Conservation (phyloP, 2,329 filamentous ascomycete genomes). For the Sarocladiaceae sp. region DNA sequence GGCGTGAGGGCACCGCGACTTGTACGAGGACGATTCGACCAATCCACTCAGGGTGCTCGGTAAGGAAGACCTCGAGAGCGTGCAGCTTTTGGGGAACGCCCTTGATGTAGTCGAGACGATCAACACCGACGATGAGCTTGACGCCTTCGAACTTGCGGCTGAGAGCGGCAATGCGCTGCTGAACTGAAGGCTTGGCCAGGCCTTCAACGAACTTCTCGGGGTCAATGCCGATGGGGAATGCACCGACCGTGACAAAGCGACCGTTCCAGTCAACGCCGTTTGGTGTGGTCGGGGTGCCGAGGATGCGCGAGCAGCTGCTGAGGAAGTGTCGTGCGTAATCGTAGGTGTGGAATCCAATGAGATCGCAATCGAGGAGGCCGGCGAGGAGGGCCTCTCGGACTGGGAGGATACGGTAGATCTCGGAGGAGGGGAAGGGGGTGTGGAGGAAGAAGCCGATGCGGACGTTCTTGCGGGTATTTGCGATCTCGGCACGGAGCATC, state of each 20-base stretch:
- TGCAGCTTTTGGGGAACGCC: conserved; percentile 97
- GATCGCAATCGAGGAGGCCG: conserved; percentile 85
- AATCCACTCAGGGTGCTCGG: conserved; percentile 96
- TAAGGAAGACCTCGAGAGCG: conserved; percentile 91
- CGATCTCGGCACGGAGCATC: conserved; percentile 89
- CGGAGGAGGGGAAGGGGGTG: conserved; percentile 92
- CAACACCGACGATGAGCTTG: conserved; percentile 93
- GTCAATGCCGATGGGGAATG: conserved; percentile 96
- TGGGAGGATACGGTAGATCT: conserved; percentile 93
- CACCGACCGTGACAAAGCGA: conserved; percentile 83
- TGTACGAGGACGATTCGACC: conserved; percentile 95
- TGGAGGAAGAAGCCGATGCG: conserved; percentile 98
- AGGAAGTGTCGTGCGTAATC: conserved; percentile 98
- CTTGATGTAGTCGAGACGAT: conserved; percentile 94
- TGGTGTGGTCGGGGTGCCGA: conserved; percentile 74
- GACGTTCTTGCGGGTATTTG: conserved; percentile 75
- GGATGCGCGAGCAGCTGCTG: conserved; percentile 90
- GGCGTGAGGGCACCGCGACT: conserved; percentile 87
- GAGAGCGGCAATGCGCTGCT: conserved; percentile 78
- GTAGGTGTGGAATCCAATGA: conserved; percentile 98
- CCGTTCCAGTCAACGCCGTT: conserved; percentile 90
- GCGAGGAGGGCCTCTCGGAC: conserved; percentile 83
- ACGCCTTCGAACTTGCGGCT: conserved; percentile 91
- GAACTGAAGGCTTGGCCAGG: conserved; percentile 76
- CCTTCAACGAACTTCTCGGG: conserved; percentile 93